Evolutionary conservation across 176 grass and related monocot species (phyloP).

Genomic region (Triticum turgidum): DNA sequence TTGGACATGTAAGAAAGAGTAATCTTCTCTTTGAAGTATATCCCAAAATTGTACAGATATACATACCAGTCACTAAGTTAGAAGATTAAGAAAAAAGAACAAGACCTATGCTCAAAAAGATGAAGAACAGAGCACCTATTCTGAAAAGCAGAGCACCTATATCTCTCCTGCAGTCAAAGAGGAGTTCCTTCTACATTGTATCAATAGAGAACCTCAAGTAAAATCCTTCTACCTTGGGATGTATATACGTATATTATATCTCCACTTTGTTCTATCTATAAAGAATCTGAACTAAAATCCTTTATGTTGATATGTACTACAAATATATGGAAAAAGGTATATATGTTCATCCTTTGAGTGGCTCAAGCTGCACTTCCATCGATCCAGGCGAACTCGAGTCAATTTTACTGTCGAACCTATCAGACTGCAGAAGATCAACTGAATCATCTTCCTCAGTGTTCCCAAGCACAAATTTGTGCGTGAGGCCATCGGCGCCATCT

Average conservation of each 20-base stretch:
- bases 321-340: background rate
- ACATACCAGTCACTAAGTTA: constrained; percentile 37
- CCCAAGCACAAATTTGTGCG: constrained; percentile 59
- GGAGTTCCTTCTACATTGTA: background rate
- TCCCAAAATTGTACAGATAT: constrained; percentile 49
- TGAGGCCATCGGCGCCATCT: constrained; percentile 27
- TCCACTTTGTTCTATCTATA: constrained; percentile 10
- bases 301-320: constrained; percentile 11
- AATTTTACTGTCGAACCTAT: constrained; percentile 39
- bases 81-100: constrained; percentile 8
- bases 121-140: constrained; percentile 15
- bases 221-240: constrained; percentile 9
- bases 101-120: constrained; percentile 21
- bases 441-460: constrained; percentile 75
- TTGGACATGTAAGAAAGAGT: background rate
- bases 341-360: constrained; percentile 54
- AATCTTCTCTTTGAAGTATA: constrained; percentile 15
- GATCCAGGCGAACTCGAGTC: constrained; percentile 46
- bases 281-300: constrained; percentile 30
- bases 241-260: background rate
- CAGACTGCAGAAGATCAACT: constrained; percentile 53
- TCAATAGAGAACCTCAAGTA: constrained; percentile 3
- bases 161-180: constrained; percentile 31
- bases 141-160: constrained; percentile 33
- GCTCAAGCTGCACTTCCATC: constrained; percentile 75